Percentiles rank a stretch among this genome's conserved stretches.
phyloP scores from a whole-genome alignment of 495 filamentous ascomycete species.

The Podospora bellae-mahoneyi region DNA sequence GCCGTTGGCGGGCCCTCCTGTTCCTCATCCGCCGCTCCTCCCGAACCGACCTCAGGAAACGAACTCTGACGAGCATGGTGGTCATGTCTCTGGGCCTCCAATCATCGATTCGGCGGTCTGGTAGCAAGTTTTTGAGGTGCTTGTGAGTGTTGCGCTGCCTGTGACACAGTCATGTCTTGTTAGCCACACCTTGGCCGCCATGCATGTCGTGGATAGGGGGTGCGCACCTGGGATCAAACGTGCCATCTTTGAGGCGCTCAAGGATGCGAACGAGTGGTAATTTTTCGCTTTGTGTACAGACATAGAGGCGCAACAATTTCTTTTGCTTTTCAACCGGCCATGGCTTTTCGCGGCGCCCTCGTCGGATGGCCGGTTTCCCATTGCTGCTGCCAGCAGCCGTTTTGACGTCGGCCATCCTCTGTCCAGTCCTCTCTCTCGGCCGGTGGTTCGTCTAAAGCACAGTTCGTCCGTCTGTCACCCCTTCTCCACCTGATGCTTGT shows the following conservation, averaged over 20 bases:
- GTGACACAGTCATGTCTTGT: constrained; percentile 1
- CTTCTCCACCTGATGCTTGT: neutral
- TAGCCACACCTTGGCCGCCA: neutral
- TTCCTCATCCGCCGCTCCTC: constrained; percentile 28
- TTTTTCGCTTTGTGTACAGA: constrained; percentile 37
- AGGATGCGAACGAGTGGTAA: constrained; percentile 35
- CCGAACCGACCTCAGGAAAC: constrained; percentile 31
- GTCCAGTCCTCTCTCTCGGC: neutral
- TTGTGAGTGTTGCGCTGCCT: constrained; percentile 39
- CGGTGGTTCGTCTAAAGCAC: neutral
- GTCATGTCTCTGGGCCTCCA: constrained; percentile 33
- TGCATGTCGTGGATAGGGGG: neutral
- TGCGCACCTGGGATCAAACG: constrained; percentile 35
- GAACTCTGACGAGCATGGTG: constrained; percentile 33
- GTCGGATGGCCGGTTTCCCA: constrained; percentile 17
- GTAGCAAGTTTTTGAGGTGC: constrained; percentile 32
- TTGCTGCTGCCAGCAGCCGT: constrained; percentile 11
- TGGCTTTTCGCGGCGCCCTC: constrained; percentile 35
- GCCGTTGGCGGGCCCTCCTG: constrained; percentile 18
- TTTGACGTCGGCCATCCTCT: neutral
- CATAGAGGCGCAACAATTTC: constrained; percentile 34
- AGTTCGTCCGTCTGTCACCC: neutral
- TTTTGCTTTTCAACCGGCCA: constrained; percentile 35
- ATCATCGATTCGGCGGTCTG: constrained; percentile 37
- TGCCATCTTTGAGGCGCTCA: constrained; percentile 33